Base-by-base conservation (phyloP, 495 filamentous ascomycete genomes). In the Umbilicaria muhlenbergii region DNA sequence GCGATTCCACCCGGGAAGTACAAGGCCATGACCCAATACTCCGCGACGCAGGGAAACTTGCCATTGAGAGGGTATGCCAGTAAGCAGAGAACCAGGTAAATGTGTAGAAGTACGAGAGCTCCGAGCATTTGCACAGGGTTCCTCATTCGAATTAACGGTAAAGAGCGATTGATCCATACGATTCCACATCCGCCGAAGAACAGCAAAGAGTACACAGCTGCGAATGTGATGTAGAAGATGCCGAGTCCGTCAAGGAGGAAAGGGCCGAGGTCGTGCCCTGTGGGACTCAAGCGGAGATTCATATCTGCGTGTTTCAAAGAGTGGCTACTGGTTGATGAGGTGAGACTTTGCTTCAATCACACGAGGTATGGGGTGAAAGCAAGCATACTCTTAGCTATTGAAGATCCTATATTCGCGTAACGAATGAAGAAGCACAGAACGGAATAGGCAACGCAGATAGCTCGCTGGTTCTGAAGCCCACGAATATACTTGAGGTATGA, bases 11-110 rank as follows among this genome's bases (percentile, higher is more conserved):
- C 68, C 3, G 81, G 81, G 28, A 85, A 64, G 56, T 73, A 80
- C 35, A 75, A 68, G 40, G 77, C 70, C 81, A 86, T 86, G 54
- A 83, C 66, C 78, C 80, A 86, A 58, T 70, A 86, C 53, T 82
- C 69, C 14, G 60, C 53, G 24, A 62, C 61, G 38, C 75, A 78
- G 0, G 75, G 73, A 43, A 78, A 70, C 6, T 69, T 49, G 2
- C 74, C 59, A 11, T 82, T 81, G 17, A 75, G 48, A 21, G 74
- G 68, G 50, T 74, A 77, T 11, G 70, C 75, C 28, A 80, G 63
- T 48, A 83, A 68, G 36, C 75, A 67, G 11, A 70, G 57, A 34
- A 69, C 50, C 52, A 71, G 68, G 62, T 84, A 86, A 19, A 80
- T 49, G 51, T 86, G 81, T 21, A 83, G 67, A 31, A 79, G 61